Conservation (phyloP, 108 stramenopile genomes). For the Discostella stelligeroides region DNA sequence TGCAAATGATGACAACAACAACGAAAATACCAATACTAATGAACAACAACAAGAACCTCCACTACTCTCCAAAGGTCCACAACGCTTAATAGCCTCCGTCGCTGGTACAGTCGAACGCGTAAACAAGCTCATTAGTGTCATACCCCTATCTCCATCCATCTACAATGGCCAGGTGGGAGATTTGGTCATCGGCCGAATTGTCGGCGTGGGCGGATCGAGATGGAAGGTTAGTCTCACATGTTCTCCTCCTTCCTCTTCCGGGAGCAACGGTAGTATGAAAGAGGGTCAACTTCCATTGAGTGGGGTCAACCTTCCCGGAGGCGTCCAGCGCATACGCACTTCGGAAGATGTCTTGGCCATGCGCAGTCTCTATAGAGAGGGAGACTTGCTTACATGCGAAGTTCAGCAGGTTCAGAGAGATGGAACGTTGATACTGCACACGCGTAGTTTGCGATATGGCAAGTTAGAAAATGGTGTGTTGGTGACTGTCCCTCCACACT, state of each 20-base stretch:
- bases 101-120: constrained; percentile 93
- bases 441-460: constrained; percentile 89
- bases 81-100: constrained; percentile 86
- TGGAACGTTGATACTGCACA: constrained; percentile 90
- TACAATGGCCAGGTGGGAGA: constrained; percentile 95
- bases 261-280: constrained; percentile 40
- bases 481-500: constrained; percentile 73
- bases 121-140: constrained; percentile 96
- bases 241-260: constrained; percentile 41
- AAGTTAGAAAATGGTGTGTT: constrained; percentile 94
- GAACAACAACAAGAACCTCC: constrained; percentile 4
- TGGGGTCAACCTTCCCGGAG: constrained; percentile 92
- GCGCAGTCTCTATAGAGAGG: constrained; percentile 86
- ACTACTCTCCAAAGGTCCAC: constrained; percentile 31
- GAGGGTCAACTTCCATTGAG: constrained; percentile 86
- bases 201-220: constrained; percentile 78
- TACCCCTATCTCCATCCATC: constrained; percentile 62
- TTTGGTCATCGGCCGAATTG: constrained; percentile 94
- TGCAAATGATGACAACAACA: constrained; percentile 27
- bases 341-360: constrained; percentile 96
- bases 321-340: constrained; percentile 93
- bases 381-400: constrained; percentile 92
- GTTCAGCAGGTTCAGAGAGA: constrained; percentile 87
- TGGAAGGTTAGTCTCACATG: constrained; percentile 86
- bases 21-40: constrained; percentile 10